Evolutionary conservation across 495 filamentous ascomycete genomes (phyloP).

Genomic region (Cairneyella variabilis): DNA sequence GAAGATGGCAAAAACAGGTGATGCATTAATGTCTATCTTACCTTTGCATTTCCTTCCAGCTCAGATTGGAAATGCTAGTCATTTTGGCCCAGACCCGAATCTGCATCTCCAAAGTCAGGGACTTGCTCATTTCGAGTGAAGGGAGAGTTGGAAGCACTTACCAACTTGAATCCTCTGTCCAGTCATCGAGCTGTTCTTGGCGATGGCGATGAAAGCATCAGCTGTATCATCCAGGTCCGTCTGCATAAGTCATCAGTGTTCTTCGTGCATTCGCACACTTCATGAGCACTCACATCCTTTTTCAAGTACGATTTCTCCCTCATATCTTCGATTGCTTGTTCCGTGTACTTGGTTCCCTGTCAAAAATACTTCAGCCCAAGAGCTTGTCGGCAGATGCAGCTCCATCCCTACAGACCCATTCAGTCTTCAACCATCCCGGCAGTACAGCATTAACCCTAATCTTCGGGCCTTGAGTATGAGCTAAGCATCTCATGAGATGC

Average conservation of each 20-base stretch:
- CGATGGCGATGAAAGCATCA: conserved; percentile 46
- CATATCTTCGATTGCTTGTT: conserved; percentile 36
- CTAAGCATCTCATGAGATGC: conserved; percentile 72
- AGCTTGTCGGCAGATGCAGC: not conserved
- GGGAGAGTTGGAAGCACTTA: too few relatives aligned
- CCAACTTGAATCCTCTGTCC: conserved; percentile 51
- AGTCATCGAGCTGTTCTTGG: conserved; percentile 56
- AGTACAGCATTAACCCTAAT: conserved; percentile 63
- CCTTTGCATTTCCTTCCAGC: too few relatives aligned
- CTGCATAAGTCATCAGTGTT: conserved; percentile 25
- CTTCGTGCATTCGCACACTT: not conserved
- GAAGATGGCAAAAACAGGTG: too few relatives aligned
- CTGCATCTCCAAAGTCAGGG: not conserved
- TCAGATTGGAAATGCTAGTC: too few relatives aligned
- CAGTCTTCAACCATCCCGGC: conserved; percentile 65
- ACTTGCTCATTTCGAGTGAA: not conserved
- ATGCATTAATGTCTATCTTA: too few relatives aligned
- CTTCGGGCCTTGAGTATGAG: conserved; percentile 60
- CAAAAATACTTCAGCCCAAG: conserved; percentile 1
- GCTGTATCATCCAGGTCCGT: conserved; percentile 55
- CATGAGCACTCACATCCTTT: conserved; percentile 33
- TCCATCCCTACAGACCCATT: conserved; percentile 52
- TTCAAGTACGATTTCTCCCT: conserved; percentile 39
- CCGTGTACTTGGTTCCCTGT: conserved; percentile 44
- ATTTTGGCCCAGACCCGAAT: not conserved